Percentiles rank a stretch among this genome's conserved stretches.
Evolutionary conservation across 257 asterid species (phyloP).

Genomic region (Primulina tabacum): DNA sequence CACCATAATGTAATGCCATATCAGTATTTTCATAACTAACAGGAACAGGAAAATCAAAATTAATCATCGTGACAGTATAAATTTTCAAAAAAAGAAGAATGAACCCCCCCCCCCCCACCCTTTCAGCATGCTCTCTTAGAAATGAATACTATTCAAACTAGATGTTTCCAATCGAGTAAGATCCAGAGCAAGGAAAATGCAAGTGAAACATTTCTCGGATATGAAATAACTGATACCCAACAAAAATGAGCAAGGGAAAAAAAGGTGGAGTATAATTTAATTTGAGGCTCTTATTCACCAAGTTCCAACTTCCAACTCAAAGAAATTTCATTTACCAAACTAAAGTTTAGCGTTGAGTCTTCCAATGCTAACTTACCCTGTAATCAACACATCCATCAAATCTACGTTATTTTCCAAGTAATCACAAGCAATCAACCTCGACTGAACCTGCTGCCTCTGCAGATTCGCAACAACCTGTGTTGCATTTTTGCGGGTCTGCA

Average conservation of each 20-base stretch:
- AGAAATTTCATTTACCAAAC: background rate
- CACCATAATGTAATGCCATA: conserved; percentile 92
- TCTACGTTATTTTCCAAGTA: conserved; percentile 90
- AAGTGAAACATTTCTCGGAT: background rate
- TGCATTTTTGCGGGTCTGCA: conserved; percentile 95
- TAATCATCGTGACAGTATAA: background rate
- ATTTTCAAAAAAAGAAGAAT: conserved; percentile 19
- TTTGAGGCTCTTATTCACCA: background rate
- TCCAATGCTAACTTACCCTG: conserved; percentile 56
- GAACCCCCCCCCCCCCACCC: conserved; percentile 1
- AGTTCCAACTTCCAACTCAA: conserved; percentile 9
- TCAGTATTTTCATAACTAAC: conserved; percentile 74
- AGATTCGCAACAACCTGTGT: conserved; percentile 96
- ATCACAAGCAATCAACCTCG: conserved; percentile 89
- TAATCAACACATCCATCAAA: conserved; percentile 70
- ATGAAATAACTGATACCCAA: no score
- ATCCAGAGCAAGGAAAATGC: background rate
- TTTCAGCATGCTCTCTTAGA: background rate
- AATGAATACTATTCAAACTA: background rate
- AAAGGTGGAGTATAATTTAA: background rate
- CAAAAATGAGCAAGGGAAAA: background rate
- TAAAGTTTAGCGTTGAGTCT: conserved; percentile 1
- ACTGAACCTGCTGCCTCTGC: conserved; percentile 98
- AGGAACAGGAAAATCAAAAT: conserved; percentile 18
- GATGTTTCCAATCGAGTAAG: background rate